These are phyloP conservation scores for Fusarium nematophilum DNA, from an alignment of 2,329 filamentous ascomycete genomes.

Conservation along the genomic window DNA sequence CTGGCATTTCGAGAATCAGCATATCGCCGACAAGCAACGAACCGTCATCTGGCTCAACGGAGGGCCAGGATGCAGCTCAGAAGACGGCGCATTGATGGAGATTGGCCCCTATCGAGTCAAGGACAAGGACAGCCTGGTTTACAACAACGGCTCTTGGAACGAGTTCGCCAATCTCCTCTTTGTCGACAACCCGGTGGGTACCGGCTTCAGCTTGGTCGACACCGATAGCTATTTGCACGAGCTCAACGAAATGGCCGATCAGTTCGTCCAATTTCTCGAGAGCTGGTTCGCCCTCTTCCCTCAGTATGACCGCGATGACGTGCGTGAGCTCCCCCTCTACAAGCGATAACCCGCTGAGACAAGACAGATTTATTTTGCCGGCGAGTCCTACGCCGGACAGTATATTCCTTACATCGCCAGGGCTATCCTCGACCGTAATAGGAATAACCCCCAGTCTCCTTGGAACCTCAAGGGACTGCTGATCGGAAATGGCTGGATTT, in stretches of 20 bases:
- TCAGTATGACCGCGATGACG: slow-evolving; percentile 91
- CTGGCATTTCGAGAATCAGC: slow-evolving; percentile 96
- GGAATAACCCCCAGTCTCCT: slow-evolving; percentile 56
- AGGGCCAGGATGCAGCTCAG: slow-evolving; percentile 95
- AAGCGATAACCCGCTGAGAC: slow-evolving; percentile 32
- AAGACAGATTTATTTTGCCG: slow-evolving; percentile 86
- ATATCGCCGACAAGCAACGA: slow-evolving; percentile 90
- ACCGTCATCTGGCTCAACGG: slow-evolving; percentile 98
- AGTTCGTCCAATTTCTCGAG: slow-evolving; percentile 89
- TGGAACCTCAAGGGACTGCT: slow-evolving; percentile 89
- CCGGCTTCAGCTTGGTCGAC: slow-evolving; percentile 95
- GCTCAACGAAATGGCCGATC: slow-evolving; percentile 86
- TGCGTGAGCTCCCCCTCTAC: slow-evolving; percentile 61
- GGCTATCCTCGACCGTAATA: slow-evolving; percentile 89
- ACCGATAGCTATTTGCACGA: slow-evolving; percentile 89
- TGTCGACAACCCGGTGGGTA: slow-evolving; percentile 96
- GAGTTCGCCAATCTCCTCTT: slow-evolving; percentile 98
- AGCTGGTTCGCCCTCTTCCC: slow-evolving; percentile 93
- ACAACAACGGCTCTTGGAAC: slow-evolving; percentile 97
- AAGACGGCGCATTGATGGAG: slow-evolving; percentile 97
- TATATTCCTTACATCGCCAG: slow-evolving; percentile 98
- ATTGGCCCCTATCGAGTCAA: slow-evolving; percentile 91
- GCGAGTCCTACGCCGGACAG: slow-evolving; percentile 96
- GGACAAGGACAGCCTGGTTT: slow-evolving; percentile 75
- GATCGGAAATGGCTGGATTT: slow-evolving; percentile 98